Evolutionary conservation across 2,329 filamentous ascomycete genomes (phyloP), one percentile per base, ranked within the genome.

Genomic region (Colletotrichum aenigma): DNA sequence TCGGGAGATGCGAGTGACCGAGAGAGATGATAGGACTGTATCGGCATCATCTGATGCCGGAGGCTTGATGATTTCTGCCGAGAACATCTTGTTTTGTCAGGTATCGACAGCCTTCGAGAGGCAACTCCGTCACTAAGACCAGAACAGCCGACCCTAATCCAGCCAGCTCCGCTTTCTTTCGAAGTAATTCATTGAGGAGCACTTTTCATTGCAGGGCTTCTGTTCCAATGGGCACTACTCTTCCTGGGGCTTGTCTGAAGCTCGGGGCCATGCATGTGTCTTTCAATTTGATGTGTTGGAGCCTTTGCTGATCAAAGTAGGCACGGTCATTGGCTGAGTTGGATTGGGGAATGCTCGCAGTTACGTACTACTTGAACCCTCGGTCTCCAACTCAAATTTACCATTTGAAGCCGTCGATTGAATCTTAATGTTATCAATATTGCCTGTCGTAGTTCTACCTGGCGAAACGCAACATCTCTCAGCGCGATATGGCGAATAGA

Each of bases 401-500:
- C n/a, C 10, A 21, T 21, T 52, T 13, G 10, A 6, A 52, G 43
- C 43, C 7, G n/a, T 21, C 43, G 10, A 12, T 12, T 12, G 43
- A 12, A 52, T 21, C 6, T 21, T 4, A 10, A 12, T 52, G 6
- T 3, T 21, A 21, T 52, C 43, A 52, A 52, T 4, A 8, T 13
- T 52, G n/a, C n/a, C n/a, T 52, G 43, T 21, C 10, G 10, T 13
- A 21, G 10, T 21, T 48, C 18, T 48, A 48, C 9, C 43, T 48
- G 18, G 13, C 43, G 18, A 52, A 52, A 21, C 4, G 38, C 10
- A 52, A 52, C n/a, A 52, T 21, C 43, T 52, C 43, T 21, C 18
- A 21, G 43, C n/a, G n/a, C 18, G n/a, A 52, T 13, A 76, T 75
- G 75, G 66, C 71, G 4, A 76, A 75, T 60, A 71, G 66, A n/a